Base-by-base conservation (phyloP, 2,329 filamentous ascomycete genomes). In the Beauveria caledonica region DNA sequence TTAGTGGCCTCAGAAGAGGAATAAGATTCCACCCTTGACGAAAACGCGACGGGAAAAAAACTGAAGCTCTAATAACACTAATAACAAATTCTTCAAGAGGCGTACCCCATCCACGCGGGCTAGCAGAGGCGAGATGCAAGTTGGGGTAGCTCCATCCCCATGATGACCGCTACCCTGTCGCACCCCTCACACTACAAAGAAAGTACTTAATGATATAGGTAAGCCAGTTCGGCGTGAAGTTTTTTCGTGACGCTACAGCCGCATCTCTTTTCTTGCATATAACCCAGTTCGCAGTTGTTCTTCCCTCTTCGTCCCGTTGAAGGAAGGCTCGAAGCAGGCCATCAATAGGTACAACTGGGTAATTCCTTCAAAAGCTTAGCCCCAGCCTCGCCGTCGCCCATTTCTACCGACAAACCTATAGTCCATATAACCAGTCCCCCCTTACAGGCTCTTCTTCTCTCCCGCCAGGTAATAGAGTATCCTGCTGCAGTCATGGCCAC, bases 111-210 rank as follows among this genome's bases (percentile, higher is more conserved):
- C 56, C 39, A 50, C 46, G 48, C 25, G 23, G 29, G 55, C 33
- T 36, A 29, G 40, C 53, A 45, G 40, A 33, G 29, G 33, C 29
- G 19, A 27, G 56, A n/a, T 58, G 48, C 46, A 42, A 36, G 56
- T 58, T 40, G 56, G 56, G 46, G 56, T 58, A 58, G 23, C 45
- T 52, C 55, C 33, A 17, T 57, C 44, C 21, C 45, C 42, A 56
- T 13, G 49, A 17, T 48, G 27, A 5, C 25, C 33, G 19, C 39
- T 42, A 40, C 52, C 52, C 25, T 10, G 52, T 33, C 52, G 33
- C 33, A 58, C 55, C 55, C 56, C 46, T 49, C 29, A 39, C 56
- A 33, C 25, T 21, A n/a, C 56, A 58, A 29, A 51, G 36, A 58
- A 29, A 51, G 36, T 52, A 58, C 45, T 52, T 36, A 36, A 36